These are phyloP conservation scores for Saprolegnia diclina DNA, from an alignment of 352 stramenopile genomes.

Conservation along the genomic window DNA sequence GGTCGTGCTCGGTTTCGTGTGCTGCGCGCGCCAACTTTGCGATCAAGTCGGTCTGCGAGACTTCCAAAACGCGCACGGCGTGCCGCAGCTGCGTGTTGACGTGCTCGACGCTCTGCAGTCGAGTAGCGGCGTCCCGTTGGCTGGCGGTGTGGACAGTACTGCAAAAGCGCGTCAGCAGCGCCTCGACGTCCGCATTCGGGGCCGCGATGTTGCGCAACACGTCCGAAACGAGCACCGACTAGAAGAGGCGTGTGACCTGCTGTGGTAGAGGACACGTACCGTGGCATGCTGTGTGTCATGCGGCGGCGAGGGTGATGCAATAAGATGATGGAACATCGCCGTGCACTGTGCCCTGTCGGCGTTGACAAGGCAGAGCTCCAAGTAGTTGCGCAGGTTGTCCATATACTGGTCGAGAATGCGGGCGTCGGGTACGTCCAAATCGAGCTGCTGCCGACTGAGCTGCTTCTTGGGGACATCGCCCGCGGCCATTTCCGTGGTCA, in stretches of 20 bases:
- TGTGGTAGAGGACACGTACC: neutral
- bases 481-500: neutral
- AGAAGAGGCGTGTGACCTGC: too few relatives aligned
- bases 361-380: constrained; percentile 19
- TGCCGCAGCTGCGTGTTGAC: constrained; percentile 19
- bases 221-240: neutral
- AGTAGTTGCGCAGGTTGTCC: constrained; percentile 24
- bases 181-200: neutral
- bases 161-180: neutral
- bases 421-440: constrained; percentile 5
- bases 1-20: constrained; percentile 6
- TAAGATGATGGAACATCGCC: neutral
- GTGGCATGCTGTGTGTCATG: neutral
- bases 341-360: neutral
- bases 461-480: neutral
- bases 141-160: neutral
- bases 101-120: neutral
- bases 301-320: neutral
- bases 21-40: neutral
- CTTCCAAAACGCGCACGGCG: constrained; percentile 1
- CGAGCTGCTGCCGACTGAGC: neutral
- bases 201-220: neutral
- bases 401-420: constrained; percentile 13
- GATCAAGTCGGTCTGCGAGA: neutral
- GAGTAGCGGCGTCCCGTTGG: neutral